Evolutionary conservation across 2,329 filamentous ascomycete genomes (phyloP), one percentile per base, ranked within the genome.

Genomic region (Laburnicola sp.): DNA sequence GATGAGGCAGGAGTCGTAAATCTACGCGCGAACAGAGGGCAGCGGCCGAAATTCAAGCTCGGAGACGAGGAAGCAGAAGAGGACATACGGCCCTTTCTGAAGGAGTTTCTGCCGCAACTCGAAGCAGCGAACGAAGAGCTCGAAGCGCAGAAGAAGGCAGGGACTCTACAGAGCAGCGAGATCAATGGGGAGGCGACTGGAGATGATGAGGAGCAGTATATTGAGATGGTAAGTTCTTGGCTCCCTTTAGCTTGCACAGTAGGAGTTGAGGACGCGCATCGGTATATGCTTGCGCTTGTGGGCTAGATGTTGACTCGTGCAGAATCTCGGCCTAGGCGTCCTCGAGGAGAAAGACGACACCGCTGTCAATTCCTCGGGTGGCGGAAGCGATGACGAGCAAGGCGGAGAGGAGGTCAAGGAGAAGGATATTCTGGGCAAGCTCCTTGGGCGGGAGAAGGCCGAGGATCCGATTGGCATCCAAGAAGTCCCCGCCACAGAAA

Each of bases 291-390:
- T 9, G 16, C 34, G 6, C 30, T 36, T 22, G 25, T 48, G n/a
- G 32, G 23, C 28, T 21, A 31, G 26, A 22, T 28, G 23, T 49
- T 64, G 32, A 63, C 58, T 41, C 6, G 37, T 42, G 28, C 41
- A 70, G 64, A 58, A 77, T 54, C 73, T 78, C n/a, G 76, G 76
- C 22, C 67, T 78, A 31, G 76, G 76, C n/a, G 75, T 78, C 10
- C 64, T 78, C 2, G 72, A 78, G 60, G 68, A 74, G 50, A 64
- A 73, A 51, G 66, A 71, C 35, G 58, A 63, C 0, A 56, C 68
- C 34, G 62, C 57, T 25, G 53, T 54, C 31, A 57, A 62, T 7
- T 45, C 50, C 21, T 58, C 62, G 2, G 60, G 56, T 2, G 62
- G 58, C 43, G 60, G 61, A n/a, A 63, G 60, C 41, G 62, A 65